Percentiles rank a stretch among this genome's conserved stretches.
Evolutionary conservation across 2,329 filamentous ascomycete genomes (phyloP).

Genomic region (Penicillium sp.): DNA sequence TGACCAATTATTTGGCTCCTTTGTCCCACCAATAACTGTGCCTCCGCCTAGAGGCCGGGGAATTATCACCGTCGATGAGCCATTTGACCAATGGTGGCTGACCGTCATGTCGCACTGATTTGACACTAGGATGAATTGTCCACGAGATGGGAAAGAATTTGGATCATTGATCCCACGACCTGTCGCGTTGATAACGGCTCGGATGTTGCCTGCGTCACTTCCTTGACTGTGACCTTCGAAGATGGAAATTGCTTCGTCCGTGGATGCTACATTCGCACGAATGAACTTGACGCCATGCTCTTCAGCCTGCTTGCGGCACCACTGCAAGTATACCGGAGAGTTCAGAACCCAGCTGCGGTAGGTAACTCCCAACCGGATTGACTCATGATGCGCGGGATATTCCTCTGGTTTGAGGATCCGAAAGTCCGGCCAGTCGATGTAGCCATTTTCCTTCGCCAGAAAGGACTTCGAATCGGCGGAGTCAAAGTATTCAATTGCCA

Average conservation of each 20-base stretch:
- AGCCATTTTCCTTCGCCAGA: constrained; percentile 6
- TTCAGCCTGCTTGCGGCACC: constrained; percentile 6
- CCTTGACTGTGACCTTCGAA: background rate
- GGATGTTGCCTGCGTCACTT: background rate
- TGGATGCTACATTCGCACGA: background rate
- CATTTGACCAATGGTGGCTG: constrained; percentile 14
- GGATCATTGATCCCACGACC: constrained; percentile 9
- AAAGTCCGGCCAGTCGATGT: constrained; percentile 11
- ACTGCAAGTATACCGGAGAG: constrained; percentile 10
- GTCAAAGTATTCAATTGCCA: constrained; percentile 13
- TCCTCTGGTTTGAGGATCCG: background rate
- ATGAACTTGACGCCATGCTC: constrained; percentile 4
- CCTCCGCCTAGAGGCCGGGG: constrained; percentile 11
- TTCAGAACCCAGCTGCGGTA: constrained; percentile 13
- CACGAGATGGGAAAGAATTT: constrained; percentile 7
- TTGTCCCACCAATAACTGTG: constrained; percentile 12
- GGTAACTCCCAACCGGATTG: constrained; percentile 5
- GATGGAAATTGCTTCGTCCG: background rate
- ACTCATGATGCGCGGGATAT: background rate
- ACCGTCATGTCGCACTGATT: constrained; percentile 11
- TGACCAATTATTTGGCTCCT: constrained; percentile 11
- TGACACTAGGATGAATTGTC: constrained; percentile 12
- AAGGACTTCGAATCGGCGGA: background rate
- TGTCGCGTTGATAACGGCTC: constrained; percentile 5
- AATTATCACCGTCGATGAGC: constrained; percentile 5